Evolutionary conservation across 495 filamentous ascomycete genomes (phyloP), one percentile per base, ranked within the genome.

Genomic region (Neurospora tetrasperma): DNA sequence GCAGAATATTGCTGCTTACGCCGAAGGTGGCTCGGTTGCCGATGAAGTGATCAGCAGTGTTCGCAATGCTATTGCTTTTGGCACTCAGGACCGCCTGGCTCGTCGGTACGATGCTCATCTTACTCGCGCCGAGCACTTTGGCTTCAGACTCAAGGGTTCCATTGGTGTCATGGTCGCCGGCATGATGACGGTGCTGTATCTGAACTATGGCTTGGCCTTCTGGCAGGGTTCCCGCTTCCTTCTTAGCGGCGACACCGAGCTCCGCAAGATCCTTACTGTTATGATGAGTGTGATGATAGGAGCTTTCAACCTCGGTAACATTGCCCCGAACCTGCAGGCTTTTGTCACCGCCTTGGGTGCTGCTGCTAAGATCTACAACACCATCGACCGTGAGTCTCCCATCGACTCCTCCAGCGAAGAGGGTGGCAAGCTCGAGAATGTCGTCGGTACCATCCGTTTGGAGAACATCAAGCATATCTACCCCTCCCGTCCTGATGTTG

Each of bases 1-100:
- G 79, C 80, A 89, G 59, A 90, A 93, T 41, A 84, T 97, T 69
- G 85, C 90, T 62, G 88, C 92, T 5, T 95, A 95, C 76, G 94
- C 92, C 66, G 84, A 89, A 18, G 94, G 94, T 77, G 95, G 95
- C 68, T 94, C 91, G 0, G 87, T 99, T 23, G 95, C 93, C 1
- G 96, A 98, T 80, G 96, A 99, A 82, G 94, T 97, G 72, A 89
- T 99, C 78, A 95, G 92, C 77, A 97, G 94, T 9, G 91, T 98
- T 75, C 88, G 96, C 43, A 98, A 96, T 79, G 92, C 94, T n/a
- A 90, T 90, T 6, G 96, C 96, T 10, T 99, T 98, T 77, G 92
- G 91, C 73, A 97, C 94, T 0, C 94, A 99, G 81, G 90, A 93
- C 69, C 93, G 94, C 76, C 86, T 99, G 35, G 92, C 93, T 20